phyloP scores from a whole-genome alignment of 805 yeast species.

The Candida morakotiae region DNA sequence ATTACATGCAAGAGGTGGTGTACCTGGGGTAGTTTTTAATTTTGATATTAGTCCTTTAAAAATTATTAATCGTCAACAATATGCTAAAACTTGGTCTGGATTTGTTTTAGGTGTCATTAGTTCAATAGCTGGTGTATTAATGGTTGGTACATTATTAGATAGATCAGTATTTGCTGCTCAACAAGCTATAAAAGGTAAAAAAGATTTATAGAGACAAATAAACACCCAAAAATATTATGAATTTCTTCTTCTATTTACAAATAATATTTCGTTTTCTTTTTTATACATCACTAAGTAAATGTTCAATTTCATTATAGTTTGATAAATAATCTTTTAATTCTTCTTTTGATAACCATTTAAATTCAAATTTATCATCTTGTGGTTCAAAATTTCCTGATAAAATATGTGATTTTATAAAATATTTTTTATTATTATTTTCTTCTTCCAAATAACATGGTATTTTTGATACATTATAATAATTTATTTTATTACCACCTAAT shows the following conservation, averaged over 20 bases:
- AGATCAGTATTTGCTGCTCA: conserved; percentile 88
- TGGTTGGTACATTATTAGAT: conserved; percentile 87
- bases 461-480: conserved; percentile 88
- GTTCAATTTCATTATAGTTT: conserved; percentile 47
- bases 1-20: conserved; percentile 75
- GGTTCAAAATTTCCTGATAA: conserved; percentile 72
- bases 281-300: conserved; percentile 41
- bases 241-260: conserved; percentile 2
- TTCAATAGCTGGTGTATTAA: conserved; percentile 88
- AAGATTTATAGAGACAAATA: conserved; percentile 46
- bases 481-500: conserved; percentile 71
- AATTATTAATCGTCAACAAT: conserved; percentile 77
- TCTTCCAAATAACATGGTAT: conserved; percentile 75
- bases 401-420: conserved; percentile 81
- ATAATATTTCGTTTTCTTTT: too few relatives aligned
- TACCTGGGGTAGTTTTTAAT: conserved; percentile 82
- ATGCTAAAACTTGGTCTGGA: conserved; percentile 74
- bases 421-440: conserved; percentile 43
- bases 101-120: conserved; percentile 80
- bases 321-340: conserved; percentile 60
- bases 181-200: conserved; percentile 65
- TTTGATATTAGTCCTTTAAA: conserved; percentile 93
- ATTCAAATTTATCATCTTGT: conserved; percentile 40
- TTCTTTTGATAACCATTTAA: conserved; percentile 80
- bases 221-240: too few relatives aligned